phyloP scores from a whole-genome alignment of 2,329 filamentous ascomycete species.

The Pseudogymnoascus verrucosus region DNA sequence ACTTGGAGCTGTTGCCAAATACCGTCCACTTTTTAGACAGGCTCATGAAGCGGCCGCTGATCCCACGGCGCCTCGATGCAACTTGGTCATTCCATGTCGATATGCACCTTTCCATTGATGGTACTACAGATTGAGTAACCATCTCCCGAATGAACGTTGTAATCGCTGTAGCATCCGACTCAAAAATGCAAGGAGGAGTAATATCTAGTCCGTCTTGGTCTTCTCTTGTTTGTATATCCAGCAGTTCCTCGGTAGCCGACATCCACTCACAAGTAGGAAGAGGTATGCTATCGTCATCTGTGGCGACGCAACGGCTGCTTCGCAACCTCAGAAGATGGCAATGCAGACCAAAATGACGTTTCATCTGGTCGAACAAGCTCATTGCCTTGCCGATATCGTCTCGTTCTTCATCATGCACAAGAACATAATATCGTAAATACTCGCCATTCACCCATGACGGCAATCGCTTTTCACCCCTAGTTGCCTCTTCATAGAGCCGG shows the following conservation, averaged over 20 bases:
- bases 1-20: conserved; percentile 53
- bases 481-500: conserved; percentile 78
- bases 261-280: conserved; percentile 83
- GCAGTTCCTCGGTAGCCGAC: conserved; percentile 76
- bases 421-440: conserved; percentile 89
- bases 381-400: conserved; percentile 90
- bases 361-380: conserved; percentile 95
- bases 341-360: conserved; percentile 91
- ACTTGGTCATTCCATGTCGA: conserved; percentile 97
- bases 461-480: conserved; percentile 61
- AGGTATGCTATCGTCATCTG: conserved; percentile 82
- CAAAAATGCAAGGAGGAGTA: conserved; percentile 72
- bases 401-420: conserved; percentile 92
- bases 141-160: conserved; percentile 88
- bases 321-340: conserved; percentile 85
- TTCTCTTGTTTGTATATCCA: conserved; percentile 61
- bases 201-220: conserved; percentile 63
- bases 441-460: conserved; percentile 86
- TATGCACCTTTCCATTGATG: conserved; percentile 89
- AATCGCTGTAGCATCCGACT: conserved; percentile 84
- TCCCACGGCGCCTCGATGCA: conserved; percentile 76
- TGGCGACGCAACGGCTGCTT: conserved; percentile 75
- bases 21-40: conserved; percentile 83
- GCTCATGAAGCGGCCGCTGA: conserved; percentile 90
- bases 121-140: conserved; percentile 88